Base-by-base conservation (phyloP, 345 rosid species). In the Hirschfeldia incana region DNA sequence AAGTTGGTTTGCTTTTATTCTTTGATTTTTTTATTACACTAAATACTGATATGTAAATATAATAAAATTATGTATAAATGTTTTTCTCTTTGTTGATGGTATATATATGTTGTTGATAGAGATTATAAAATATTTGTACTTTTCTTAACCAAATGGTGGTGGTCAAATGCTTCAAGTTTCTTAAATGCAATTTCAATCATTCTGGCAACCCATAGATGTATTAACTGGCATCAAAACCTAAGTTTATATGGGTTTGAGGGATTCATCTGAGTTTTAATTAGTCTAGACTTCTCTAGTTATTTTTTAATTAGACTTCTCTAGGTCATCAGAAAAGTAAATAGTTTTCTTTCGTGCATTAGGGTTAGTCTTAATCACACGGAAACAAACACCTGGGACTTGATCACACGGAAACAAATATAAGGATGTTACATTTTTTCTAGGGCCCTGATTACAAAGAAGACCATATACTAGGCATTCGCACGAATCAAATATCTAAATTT, bases 371-470 rank as follows among this genome's bases (percentile, higher is more conserved):
- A 27, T 51, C 57, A 61, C 65, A 49, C 58, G 80, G 65, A 69
- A 76, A 69, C 69, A 62, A 10, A 60, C 63, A 49, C 63, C 27
- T 32, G 46, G n/a, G 68, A 73, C 17, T 63, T 63, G 46, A n/a
- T 49, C 64, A 46, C 70, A 46, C 55, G 75, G 65, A 63, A 77
- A 69, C 69, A 62, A 11, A 61, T 63, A 49, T 37, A 44, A 46
- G 70, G 33, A 10, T 49, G 12, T 13, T 10, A 46, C 57, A 77
- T 34, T 49, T 77, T 33, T 77, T 63, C 15, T 3, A 30, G 63
- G 70, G 7, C 75, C 55, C 63, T 70, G 63, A 77, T 63, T 57
- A 72, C 65, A 72, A 78, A 65, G 67, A 71, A 71, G 66, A 16
- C 21, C 21, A 21, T 21, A 21, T 21, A 21, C 21, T 21, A 21